A percentile compares a stretch with the other conserved stretches of the same genome.
These are phyloP conservation scores for Salix exigua DNA, from an alignment of 345 rosid genomes.

Conservation along the genomic window DNA sequence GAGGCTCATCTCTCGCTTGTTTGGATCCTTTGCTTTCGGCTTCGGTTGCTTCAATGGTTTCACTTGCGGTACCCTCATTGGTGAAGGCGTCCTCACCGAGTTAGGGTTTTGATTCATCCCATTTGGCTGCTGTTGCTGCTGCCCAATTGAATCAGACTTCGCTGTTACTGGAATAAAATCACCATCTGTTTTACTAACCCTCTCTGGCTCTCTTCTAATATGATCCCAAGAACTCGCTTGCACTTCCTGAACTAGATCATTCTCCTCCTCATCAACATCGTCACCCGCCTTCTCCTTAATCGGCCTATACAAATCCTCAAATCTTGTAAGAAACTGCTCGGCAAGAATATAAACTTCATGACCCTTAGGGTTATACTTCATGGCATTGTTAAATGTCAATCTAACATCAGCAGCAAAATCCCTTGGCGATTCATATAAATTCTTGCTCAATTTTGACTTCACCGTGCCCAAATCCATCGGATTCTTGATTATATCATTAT, in stretches of 20 bases:
- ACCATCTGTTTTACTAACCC: constrained; percentile 21
- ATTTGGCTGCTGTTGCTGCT: constrained; percentile 12
- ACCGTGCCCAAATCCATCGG: constrained; percentile 89
- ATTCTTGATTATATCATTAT: constrained; percentile 47
- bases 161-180: constrained; percentile 11
- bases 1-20: constrained; percentile 67
- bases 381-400: constrained; percentile 68
- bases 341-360: constrained; percentile 62
- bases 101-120: constrained; percentile 15
- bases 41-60: constrained; percentile 56
- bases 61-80: constrained; percentile 32
- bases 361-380: constrained; percentile 67
- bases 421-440: constrained; percentile 45
- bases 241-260: constrained; percentile 24
- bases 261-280: constrained; percentile 20
- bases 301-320: constrained; percentile 49
- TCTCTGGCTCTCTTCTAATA: constrained; percentile 21
- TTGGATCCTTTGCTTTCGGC: constrained; percentile 81
- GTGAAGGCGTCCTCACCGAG: constrained; percentile 37
- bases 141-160: constrained; percentile 28
- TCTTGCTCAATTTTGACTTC: constrained; percentile 43
- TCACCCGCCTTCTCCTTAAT: constrained; percentile 32
- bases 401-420: constrained; percentile 71
- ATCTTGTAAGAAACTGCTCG: constrained; percentile 44
- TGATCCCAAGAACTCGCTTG: constrained; percentile 54